A percentile compares a stretch with the other conserved stretches of the same genome.
phyloP scores from a whole-genome alignment of 192 early-diverging fungal species.

The Chytriomyces hyalinus region DNA sequence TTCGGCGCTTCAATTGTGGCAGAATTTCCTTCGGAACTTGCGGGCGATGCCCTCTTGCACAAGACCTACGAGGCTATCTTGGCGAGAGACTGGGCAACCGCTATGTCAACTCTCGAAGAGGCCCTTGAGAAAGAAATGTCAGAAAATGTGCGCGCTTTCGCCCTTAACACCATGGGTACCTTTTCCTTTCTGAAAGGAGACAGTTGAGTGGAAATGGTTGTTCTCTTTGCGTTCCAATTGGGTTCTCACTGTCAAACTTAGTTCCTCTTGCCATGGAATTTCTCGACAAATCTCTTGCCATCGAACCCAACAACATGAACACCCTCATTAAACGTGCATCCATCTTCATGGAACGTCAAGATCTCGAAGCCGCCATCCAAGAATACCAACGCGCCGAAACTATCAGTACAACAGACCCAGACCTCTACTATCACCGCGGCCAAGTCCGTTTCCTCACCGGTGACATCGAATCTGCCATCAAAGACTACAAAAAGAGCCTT shows the following conservation, averaged over 20 bases:
- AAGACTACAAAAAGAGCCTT: constrained; percentile 83
- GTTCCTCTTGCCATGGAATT: constrained; percentile 72
- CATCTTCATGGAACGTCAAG: constrained; percentile 86
- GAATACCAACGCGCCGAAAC: constrained; percentile 75
- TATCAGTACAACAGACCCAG: constrained; percentile 75
- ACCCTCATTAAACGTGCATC: constrained; percentile 89
- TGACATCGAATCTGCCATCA: constrained; percentile 77
- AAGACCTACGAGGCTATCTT: constrained; percentile 70
- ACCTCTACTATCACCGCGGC: constrained; percentile 83
- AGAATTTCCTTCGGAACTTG: constrained; percentile 26
- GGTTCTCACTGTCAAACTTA: constrained; percentile 4
- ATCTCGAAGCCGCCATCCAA: constrained; percentile 64
- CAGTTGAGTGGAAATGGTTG: constrained; percentile 29
- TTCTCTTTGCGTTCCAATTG: not conserved
- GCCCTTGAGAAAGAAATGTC: not conserved
- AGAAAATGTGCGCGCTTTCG: constrained; percentile 62
- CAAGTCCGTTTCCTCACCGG: constrained; percentile 85
- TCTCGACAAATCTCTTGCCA: constrained; percentile 79
- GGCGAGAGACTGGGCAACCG: constrained; percentile 44
- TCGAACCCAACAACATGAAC: constrained; percentile 80
- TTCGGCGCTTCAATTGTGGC: constrained; percentile 35
- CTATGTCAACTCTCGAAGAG: constrained; percentile 28
- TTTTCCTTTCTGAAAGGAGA: constrained; percentile 88
- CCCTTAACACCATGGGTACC: constrained; percentile 86
- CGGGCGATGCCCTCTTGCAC: constrained; percentile 42